These are phyloP conservation scores for Hyaloperonospora brassicae DNA, from an alignment of 352 stramenopile species.

Conservation along the genomic window DNA sequence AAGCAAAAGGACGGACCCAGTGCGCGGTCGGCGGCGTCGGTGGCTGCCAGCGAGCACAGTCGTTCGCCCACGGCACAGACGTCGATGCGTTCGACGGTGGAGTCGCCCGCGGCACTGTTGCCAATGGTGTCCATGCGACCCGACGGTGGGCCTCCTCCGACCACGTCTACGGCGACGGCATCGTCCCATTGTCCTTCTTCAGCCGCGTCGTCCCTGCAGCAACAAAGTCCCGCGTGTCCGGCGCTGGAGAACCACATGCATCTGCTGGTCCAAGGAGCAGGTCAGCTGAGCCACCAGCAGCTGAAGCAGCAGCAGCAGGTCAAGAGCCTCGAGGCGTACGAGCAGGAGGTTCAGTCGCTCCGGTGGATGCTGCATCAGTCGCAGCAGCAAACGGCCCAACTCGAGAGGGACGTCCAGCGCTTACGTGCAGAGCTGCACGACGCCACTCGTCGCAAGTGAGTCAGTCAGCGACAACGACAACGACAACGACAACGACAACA, in stretches of 20 bases:
- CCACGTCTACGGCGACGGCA: slow-evolving; percentile 16
- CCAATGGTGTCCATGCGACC: slow-evolving; percentile 34
- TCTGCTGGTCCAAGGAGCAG: slow-evolving; percentile 44
- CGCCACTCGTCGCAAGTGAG: slow-evolving; percentile 14
- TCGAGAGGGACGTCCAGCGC: slow-evolving; percentile 59
- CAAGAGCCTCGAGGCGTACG: slow-evolving; percentile 45
- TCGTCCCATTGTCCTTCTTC: slow-evolving; percentile 18
- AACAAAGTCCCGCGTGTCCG: slow-evolving; percentile 19
- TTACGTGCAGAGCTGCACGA: slow-evolving; percentile 43
- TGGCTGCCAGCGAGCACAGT: slow-evolving; percentile 14
- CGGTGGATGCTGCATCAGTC: slow-evolving; percentile 61
- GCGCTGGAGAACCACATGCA: slow-evolving; percentile 68
- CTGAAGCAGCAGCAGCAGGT: slow-evolving; percentile 43
- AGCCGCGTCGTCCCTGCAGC: slow-evolving; percentile 17
- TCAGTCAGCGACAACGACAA: background rate
- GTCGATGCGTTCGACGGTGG: slow-evolving; percentile 30
- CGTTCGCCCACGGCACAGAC: slow-evolving; percentile 29
- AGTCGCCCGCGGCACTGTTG: slow-evolving; percentile 47
- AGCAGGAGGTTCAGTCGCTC: slow-evolving; percentile 59
- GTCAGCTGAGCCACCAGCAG: slow-evolving; percentile 16
- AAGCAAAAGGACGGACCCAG: slow-evolving; percentile 27
- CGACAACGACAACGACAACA: background rate
- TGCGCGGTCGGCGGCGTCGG: slow-evolving; percentile 20
- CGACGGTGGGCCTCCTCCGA: slow-evolving; percentile 3
- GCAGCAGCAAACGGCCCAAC: slow-evolving; percentile 60